Conservation (phyloP, 495 filamentous ascomycete species). For the Trichocladium antarcticum region DNA sequence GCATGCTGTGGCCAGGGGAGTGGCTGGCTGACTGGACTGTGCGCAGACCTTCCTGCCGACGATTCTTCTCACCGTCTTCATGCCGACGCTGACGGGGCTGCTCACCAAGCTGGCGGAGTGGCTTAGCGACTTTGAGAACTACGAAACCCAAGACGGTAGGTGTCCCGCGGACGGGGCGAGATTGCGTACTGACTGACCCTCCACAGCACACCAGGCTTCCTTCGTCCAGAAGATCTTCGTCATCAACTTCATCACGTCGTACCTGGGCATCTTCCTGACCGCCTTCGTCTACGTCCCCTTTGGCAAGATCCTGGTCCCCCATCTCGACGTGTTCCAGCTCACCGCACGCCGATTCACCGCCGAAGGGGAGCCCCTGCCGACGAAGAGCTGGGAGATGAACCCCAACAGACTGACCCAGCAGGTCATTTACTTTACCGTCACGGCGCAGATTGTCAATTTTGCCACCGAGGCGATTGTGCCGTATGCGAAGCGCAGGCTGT, state of each 20-base stretch:
- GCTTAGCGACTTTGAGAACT: constrained; percentile 84
- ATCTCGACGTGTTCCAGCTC: constrained; percentile 75
- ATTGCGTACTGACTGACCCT: constrained; percentile 8
- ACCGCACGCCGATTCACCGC: constrained; percentile 65
- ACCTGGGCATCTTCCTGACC: constrained; percentile 81
- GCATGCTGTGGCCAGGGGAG: not conserved
- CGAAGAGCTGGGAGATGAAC: constrained; percentile 69
- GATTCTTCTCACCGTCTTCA: constrained; percentile 63
- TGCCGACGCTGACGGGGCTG: constrained; percentile 67
- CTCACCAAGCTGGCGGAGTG: constrained; percentile 65
- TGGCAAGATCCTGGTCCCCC: constrained; percentile 72
- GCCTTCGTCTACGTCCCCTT: constrained; percentile 97
- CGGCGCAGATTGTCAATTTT: constrained; percentile 83
- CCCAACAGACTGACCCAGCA: constrained; percentile 77
- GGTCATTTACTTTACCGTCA: constrained; percentile 94
- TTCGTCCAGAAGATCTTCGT: constrained; percentile 88
- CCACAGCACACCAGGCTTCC: constrained; percentile 54
- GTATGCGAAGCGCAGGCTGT: constrained; percentile 62
- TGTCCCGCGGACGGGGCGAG: not conserved
- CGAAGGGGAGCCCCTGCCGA: constrained; percentile 55
- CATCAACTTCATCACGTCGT: constrained; percentile 95
- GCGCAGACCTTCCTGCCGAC: constrained; percentile 76
- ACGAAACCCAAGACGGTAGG: constrained; percentile 63
- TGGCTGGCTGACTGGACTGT: not conserved
- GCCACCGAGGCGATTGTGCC: constrained; percentile 80